A percentile compares a stretch with the other conserved stretches of the same genome.
These are phyloP conservation scores for Martiniozyma asiatica DNA, from an alignment of 1,139 yeast species.

Conservation along the genomic window DNA sequence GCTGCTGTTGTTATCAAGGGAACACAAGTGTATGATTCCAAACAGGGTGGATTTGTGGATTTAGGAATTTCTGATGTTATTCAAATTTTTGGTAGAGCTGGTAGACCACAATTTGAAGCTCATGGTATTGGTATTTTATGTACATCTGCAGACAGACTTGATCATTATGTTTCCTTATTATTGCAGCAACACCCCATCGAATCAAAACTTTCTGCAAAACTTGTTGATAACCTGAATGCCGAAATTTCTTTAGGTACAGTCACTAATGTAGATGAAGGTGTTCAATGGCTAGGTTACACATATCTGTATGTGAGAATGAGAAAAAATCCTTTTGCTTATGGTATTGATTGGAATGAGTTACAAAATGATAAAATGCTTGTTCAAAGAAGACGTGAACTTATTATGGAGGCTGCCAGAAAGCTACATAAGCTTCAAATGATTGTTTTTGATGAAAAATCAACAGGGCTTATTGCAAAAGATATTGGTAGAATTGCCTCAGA, in stretches of 20 bases:
- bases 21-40: slow-evolving; percentile 89
- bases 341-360: slow-evolving; percentile 81
- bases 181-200: slow-evolving; percentile 97
- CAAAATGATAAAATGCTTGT: slow-evolving; percentile 73
- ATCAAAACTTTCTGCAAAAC: slow-evolving; percentile 61
- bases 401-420: slow-evolving; percentile 67
- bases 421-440: slow-evolving; percentile 86
- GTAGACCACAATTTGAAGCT: slow-evolving; percentile 92
- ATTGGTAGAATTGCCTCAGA: slow-evolving; percentile 92
- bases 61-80: slow-evolving; percentile 93
- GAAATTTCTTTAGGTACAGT: slow-evolving; percentile 94
- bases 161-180: slow-evolving; percentile 74
- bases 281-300: slow-evolving; percentile 94
- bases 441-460: slow-evolving; percentile 76
- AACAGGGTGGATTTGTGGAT: slow-evolving; percentile 89
- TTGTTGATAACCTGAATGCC: slow-evolving; percentile 89
- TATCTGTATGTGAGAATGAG: slow-evolving; percentile 91
- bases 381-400: slow-evolving; percentile 62
- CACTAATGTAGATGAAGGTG: slow-evolving; percentile 87
- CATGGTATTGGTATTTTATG: slow-evolving; percentile 88
- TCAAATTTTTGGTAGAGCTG: slow-evolving; percentile 98
- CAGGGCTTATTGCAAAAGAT: slow-evolving; percentile 74
- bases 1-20: slow-evolving; percentile 96
- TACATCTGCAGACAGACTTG: slow-evolving; percentile 71
- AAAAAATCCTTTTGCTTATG: slow-evolving; percentile 86